A percentile compares a stretch with the other conserved stretches of the same genome.
These are phyloP conservation scores for Pulicaria dysenterica DNA, from an alignment of 129 eudicot species.

Conservation along the genomic window DNA sequence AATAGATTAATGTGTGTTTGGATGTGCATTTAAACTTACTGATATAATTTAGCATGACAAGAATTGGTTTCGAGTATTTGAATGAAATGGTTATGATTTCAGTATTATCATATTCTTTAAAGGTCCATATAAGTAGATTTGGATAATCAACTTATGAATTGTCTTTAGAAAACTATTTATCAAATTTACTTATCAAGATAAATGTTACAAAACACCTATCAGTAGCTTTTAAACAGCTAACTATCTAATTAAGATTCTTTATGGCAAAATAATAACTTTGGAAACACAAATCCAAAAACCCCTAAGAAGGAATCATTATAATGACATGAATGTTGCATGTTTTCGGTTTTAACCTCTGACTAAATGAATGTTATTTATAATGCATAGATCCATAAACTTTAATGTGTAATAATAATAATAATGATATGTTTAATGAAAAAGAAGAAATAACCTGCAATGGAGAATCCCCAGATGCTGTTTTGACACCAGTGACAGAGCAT, in stretches of 20 bases:
- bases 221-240: not conserved
- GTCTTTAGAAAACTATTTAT: no score
- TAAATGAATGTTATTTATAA: not conserved
- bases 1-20: not conserved
- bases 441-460: slow-evolving; percentile 72
- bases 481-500: slow-evolving; percentile 89
- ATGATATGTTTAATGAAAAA: slow-evolving; percentile 1
- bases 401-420: not conserved
- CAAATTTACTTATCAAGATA: no score
- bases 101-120: not conserved
- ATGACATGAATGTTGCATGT: no score
- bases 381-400: not conserved
- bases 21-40: not conserved
- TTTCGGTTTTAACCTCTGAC: no score
- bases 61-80: not conserved
- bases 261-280: not conserved
- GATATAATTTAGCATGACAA: not conserved
- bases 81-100: not conserved
- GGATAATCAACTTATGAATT: not conserved
- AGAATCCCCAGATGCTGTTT: slow-evolving; percentile 84
- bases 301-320: not conserved
- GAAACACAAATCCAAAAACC: not conserved
- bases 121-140: not conserved
- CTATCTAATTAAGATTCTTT: not conserved
- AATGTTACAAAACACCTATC: no score